Base-by-base conservation (phyloP, 148 eudicot genomes). In the Rhododendron vialii region DNA sequence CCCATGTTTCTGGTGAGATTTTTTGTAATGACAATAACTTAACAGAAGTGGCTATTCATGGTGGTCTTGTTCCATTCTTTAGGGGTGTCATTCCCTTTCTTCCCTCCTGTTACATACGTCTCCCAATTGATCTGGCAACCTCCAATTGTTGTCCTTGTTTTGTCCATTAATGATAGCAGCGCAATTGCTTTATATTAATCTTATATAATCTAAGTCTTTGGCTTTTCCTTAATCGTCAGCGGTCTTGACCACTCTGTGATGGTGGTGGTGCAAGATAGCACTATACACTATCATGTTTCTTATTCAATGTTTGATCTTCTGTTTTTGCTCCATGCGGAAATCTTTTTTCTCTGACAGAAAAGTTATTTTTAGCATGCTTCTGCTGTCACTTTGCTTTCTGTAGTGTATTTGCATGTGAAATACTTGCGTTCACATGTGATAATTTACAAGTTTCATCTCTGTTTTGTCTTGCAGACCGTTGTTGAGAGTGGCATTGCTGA, bases 401-500 rank as follows among this genome's bases (percentile, higher is more conserved):
- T 5, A n/a, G 73, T 61, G 50, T 36, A 20, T 28, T 22, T 59
- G 82, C 41, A 4, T 30, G 53, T 50, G 55, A 15, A 51, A 50
- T 80, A 18, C 43, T 36, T 82, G 33, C 26, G 48, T 82, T 41
- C 26, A 2, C 28, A 33, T 50, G 36, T 28, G 18, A 51, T 73
- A 73, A 13, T 28, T 2, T 30, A 55, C 4, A n/a, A 18, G 78
- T 15, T 48, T 33, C 22, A 35, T 84, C 74, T 45, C 85, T 1
- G 65, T 85, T 38, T 82, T 80, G 26, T 47, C 48, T 59, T 91
- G 90, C 96, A 97, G 99, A 92, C 91, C 84, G 92, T 94, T 87
- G 94, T 92, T 81, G 98, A 95, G 88, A 91, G 99, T 93, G 95
- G 99, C 86, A 92, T 95, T 86, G 86, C 98, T 59, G 99, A 97